Percentiles rank a stretch among this genome's conserved stretches.
Evolutionary conservation across 208 protist species (phyloP).

Genomic region (Crithidia expoeki): DNA sequence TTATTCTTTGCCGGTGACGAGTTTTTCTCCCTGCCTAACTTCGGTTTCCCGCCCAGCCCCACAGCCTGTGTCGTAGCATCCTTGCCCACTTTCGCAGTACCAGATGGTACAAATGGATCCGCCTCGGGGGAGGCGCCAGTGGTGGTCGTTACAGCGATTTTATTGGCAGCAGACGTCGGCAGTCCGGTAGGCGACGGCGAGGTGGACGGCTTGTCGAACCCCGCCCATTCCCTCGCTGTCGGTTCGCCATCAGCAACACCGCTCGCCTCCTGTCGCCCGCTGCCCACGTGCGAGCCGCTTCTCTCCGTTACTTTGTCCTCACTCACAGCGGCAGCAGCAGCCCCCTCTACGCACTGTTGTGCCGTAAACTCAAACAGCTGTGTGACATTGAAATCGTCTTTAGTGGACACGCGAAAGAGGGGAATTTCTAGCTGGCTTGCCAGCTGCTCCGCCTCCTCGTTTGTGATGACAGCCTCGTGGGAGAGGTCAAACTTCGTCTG

Average conservation of each 20-base stretch:
- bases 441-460: slow-evolving; percentile 87
- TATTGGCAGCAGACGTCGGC: not conserved
- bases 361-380: slow-evolving; percentile 89
- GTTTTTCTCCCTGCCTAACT: not conserved
- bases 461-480: slow-evolving; percentile 76
- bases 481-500: slow-evolving; percentile 95
- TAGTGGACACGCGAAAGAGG: slow-evolving; percentile 92
- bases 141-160: not conserved
- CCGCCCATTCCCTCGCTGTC: not conserved
- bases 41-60: not conserved
- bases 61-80: not conserved
- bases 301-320: slow-evolving; percentile 1
- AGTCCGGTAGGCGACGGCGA: not conserved
- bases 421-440: slow-evolving; percentile 80
- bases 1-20: slow-evolving; percentile 7
- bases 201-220: not conserved
- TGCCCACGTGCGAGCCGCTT: not conserved
- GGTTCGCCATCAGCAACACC: not conserved
- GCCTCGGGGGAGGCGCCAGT: not conserved
- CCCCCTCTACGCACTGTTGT: slow-evolving; percentile 53
- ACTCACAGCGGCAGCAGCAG: slow-evolving; percentile 1
- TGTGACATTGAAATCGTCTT: slow-evolving; percentile 94
- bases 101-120: slow-evolving; percentile 5
- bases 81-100: not conserved
- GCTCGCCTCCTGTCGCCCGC: not conserved